Conservation (phyloP, 495 filamentous ascomycete genomes). For the Aspergillus sparsus region DNA sequence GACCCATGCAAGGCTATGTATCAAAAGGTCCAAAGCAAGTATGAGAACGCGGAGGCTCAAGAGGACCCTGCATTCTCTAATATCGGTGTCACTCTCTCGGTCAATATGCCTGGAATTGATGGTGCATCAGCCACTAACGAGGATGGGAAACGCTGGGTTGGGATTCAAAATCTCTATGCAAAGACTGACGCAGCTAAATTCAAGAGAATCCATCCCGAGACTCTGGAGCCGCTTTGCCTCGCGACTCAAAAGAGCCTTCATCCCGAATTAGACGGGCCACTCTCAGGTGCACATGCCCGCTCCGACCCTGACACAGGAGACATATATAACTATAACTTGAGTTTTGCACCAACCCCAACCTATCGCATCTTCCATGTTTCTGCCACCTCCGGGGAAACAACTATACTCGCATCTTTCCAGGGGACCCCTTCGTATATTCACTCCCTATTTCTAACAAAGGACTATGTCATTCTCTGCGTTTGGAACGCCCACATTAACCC, state of each 20-base stretch:
- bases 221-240: constrained; percentile 67
- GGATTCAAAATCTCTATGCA: constrained; percentile 53
- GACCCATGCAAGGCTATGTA: constrained; percentile 73
- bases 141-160: constrained; percentile 29
- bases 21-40: constrained; percentile 63
- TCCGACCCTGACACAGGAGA: constrained; percentile 71
- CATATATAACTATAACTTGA: constrained; percentile 75
- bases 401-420: constrained; percentile 67
- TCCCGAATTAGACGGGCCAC: constrained; percentile 61
- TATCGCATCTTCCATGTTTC: constrained; percentile 69
- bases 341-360: constrained; percentile 42
- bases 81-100: constrained; percentile 60
- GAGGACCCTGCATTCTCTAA: constrained; percentile 45
- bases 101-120: constrained; percentile 55
- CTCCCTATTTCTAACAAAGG: constrained; percentile 66
- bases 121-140: constrained; percentile 6
- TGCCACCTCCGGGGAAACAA: constrained; percentile 60
- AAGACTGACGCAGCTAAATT: constrained; percentile 60
- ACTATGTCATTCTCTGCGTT: constrained; percentile 67
- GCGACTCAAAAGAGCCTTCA: constrained; percentile 60
- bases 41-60: constrained; percentile 19
- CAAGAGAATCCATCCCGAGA: constrained; percentile 65
- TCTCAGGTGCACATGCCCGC: constrained; percentile 68
- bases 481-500: constrained; percentile 63
- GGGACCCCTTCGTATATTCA: constrained; percentile 66